Conservation (phyloP, 768 basidiomycete genomes). For the Candolleomyces efflorescens region DNA sequence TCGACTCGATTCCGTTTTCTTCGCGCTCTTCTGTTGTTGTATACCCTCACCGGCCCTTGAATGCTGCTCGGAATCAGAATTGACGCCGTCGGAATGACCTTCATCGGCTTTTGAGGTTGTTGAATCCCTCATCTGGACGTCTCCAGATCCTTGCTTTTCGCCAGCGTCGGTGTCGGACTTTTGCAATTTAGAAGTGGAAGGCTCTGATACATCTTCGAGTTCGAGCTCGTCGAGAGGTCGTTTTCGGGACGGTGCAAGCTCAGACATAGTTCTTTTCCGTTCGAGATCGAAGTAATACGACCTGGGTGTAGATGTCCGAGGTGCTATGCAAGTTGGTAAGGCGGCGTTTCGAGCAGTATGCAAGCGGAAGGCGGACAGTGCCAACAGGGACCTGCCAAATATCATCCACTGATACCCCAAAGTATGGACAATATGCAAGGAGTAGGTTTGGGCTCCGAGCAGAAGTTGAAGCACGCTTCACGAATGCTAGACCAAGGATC, state of each 20-base stretch:
- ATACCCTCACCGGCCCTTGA: no score
- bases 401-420: neutral
- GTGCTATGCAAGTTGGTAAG: neutral
- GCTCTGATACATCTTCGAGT: neutral
- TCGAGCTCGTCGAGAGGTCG: neutral
- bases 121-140: neutral
- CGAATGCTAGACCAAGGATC: no score
- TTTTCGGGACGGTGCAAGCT: neutral
- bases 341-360: neutral
- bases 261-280: neutral
- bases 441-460: neutral
- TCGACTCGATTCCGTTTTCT: slow-evolving; percentile 1
- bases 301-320: neutral
- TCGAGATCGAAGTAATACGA: neutral
- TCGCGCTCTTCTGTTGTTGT: neutral
- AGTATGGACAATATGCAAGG: neutral
- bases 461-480: neutral
- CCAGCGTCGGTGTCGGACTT: neutral
- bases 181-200: neutral
- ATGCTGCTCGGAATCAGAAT: neutral
- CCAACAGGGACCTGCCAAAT: neutral
- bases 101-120: neutral
- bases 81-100: neutral
- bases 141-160: neutral
- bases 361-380: slow-evolving; percentile 2